These are phyloP conservation scores for Termitomyces sp. DNA, from an alignment of 768 basidiomycete species.

Conservation along the genomic window DNA sequence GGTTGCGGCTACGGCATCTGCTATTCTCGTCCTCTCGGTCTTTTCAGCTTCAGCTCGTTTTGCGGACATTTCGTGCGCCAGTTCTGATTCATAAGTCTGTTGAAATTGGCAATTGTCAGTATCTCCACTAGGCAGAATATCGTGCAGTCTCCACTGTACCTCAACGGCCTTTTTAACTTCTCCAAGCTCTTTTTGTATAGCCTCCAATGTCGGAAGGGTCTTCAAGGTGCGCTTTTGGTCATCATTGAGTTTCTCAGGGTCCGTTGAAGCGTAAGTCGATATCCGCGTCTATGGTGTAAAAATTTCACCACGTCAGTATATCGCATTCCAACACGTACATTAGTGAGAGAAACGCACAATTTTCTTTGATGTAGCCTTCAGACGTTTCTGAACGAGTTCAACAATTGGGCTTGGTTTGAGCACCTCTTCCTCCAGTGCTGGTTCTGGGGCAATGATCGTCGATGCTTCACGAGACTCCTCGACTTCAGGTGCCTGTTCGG, in stretches of 20 bases:
- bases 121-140: background rate
- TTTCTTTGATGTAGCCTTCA: slow-evolving; percentile 77
- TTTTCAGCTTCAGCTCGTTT: slow-evolving; percentile 55
- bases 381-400: slow-evolving; percentile 74
- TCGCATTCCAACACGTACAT: background rate
- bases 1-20: slow-evolving; percentile 49
- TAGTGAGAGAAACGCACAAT: slow-evolving; percentile 46
- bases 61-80: slow-evolving; percentile 45
- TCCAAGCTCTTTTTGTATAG: slow-evolving; percentile 72
- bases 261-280: slow-evolving; percentile 61
- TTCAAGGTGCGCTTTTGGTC: slow-evolving; percentile 77
- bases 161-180: slow-evolving; percentile 84
- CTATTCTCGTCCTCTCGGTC: slow-evolving; percentile 47
- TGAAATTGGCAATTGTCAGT: slow-evolving; percentile 5
- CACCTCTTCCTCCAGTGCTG: slow-evolving; percentile 40
- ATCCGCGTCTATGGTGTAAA: slow-evolving; percentile 56
- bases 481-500: slow-evolving; percentile 46
- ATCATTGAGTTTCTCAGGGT: slow-evolving; percentile 73
- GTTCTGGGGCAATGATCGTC: slow-evolving; percentile 35
- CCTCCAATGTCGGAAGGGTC: slow-evolving; percentile 71
- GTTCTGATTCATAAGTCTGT: slow-evolving; percentile 61
- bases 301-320: slow-evolving; percentile 9
- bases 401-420: slow-evolving; percentile 64
- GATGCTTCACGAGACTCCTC: slow-evolving; percentile 41
- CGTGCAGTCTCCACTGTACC: slow-evolving; percentile 34